These are phyloP conservation scores for Trichoderma erinaceum DNA, from an alignment of 495 filamentous ascomycete species.

Conservation along the genomic window DNA sequence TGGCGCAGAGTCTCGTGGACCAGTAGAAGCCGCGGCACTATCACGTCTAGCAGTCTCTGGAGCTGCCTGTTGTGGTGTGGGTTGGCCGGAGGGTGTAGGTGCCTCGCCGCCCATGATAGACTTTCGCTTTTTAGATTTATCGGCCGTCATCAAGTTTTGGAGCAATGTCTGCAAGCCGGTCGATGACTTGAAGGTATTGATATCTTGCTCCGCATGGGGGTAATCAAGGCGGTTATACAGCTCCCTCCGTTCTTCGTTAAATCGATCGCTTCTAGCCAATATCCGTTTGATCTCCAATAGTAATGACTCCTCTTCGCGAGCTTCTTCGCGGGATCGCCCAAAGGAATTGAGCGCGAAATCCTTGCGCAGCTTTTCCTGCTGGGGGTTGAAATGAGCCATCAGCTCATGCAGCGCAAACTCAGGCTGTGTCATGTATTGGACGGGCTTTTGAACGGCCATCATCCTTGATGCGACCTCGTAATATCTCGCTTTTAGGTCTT, in stretches of 20 bases:
- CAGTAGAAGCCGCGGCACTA: constrained; percentile 30
- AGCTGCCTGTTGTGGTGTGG: constrained; percentile 3
- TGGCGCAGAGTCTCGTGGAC: constrained; percentile 47
- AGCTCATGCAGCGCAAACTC: constrained; percentile 77
- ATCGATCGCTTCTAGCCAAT: constrained; percentile 67
- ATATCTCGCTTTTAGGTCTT: constrained; percentile 87
- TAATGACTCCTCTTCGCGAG: constrained; percentile 82
- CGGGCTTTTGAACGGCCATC: constrained; percentile 75
- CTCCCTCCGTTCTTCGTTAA: constrained; percentile 82
- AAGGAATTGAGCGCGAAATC: constrained; percentile 74
- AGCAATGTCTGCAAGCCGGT: constrained; percentile 72
- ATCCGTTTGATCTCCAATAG: constrained; percentile 88
- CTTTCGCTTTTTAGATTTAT: constrained; percentile 79
- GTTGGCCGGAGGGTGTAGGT: constrained; percentile 34
- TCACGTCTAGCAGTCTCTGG: constrained; percentile 23
- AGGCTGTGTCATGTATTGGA: constrained; percentile 73
- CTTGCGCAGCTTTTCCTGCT: constrained; percentile 71
- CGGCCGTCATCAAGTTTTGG: constrained; percentile 66
- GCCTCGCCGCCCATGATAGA: constrained; percentile 54
- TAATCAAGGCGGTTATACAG: constrained; percentile 83
- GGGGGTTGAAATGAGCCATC: constrained; percentile 77
- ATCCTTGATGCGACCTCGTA: constrained; percentile 79
- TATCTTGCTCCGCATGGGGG: constrained; percentile 59
- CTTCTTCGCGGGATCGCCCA: constrained; percentile 74
- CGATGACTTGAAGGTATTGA: constrained; percentile 70